Evolutionary conservation across 768 basidiomycete genomes (phyloP).

Genomic region (Lactarius hatsudake): DNA sequence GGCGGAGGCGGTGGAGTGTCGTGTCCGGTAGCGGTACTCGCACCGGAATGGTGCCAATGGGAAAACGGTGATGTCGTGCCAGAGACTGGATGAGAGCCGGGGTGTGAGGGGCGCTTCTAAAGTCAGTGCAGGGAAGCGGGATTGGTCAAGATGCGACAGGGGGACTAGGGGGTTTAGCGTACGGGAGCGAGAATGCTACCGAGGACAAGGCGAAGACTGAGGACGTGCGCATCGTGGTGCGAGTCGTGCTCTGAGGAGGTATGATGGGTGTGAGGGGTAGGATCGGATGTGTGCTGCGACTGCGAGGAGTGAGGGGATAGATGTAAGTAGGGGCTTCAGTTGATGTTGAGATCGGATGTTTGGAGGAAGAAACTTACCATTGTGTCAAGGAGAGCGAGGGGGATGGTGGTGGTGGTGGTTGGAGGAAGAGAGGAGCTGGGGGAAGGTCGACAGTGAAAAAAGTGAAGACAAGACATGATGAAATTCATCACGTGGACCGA

Average conservation of each 20-base stretch:
- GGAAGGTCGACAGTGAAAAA: not conserved
- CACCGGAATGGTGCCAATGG: conserved; percentile 33
- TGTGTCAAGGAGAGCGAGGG: not conserved
- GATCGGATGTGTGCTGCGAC: conserved; percentile 14
- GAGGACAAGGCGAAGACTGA: conserved; percentile 48
- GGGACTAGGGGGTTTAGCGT: conserved; percentile 31
- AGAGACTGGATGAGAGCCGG: conserved; percentile 46
- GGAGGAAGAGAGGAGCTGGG: not conserved
- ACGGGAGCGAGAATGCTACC: conserved; percentile 62
- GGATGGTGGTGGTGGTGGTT: not conserved
- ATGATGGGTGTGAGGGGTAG: not conserved
- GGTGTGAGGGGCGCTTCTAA: conserved; percentile 48
- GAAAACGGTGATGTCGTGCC: conserved; percentile 50
- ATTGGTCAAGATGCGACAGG: conserved; percentile 6
- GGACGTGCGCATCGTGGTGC: conserved; percentile 34
- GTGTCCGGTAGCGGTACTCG: not conserved
- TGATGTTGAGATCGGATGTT: not conserved
- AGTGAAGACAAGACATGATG: too few species aligned
- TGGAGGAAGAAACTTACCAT: not conserved
- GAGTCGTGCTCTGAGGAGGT: conserved; percentile 29
- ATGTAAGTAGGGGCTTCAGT: too few species aligned
- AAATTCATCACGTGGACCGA: not conserved
- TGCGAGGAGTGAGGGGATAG: not conserved
- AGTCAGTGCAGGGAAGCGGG: not conserved
- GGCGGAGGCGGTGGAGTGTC: conserved; percentile 26